Evolutionary conservation across 2,329 filamentous ascomycete species (phyloP).

Genomic region (Ceratocystis harringtonii): DNA sequence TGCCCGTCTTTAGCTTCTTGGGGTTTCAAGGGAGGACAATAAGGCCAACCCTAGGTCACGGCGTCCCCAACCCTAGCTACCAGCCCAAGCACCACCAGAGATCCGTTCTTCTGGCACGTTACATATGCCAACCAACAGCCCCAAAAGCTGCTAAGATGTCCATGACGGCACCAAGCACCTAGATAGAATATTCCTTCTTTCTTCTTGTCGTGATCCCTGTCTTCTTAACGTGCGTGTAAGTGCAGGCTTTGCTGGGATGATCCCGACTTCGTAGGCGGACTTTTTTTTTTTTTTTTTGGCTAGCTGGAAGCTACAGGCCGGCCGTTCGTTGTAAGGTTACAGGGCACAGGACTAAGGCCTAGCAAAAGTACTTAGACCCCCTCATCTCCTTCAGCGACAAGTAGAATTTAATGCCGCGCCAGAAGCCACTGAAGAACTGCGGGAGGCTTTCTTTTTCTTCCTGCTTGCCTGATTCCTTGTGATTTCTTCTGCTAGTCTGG

Average conservation of each 20-base stretch:
- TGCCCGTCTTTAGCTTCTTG: too few species aligned
- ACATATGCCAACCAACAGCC: background rate
- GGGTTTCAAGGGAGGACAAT: background rate
- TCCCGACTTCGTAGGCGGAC: background rate
- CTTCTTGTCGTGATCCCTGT: background rate
- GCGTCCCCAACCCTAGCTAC: background rate
- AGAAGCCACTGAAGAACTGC: background rate
- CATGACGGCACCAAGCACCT: background rate
- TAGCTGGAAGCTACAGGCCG: background rate
- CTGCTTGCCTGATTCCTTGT: background rate
- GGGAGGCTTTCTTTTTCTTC: background rate
- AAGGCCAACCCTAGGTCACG: background rate
- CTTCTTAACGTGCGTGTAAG: background rate
- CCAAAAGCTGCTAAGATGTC: background rate
- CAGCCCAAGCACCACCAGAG: background rate
- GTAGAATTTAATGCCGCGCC: background rate
- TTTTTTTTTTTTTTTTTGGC: background rate
- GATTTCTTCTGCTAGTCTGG: background rate
- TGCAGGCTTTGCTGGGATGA: background rate
- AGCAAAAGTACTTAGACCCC: background rate
- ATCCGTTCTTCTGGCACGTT: background rate
- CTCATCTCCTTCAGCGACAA: background rate
- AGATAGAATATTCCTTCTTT: too few species aligned
- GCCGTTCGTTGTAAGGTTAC: background rate
- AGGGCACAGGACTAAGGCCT: background rate